Evolutionary conservation across 2,329 filamentous ascomycete genomes (phyloP).

Genomic region (Fusarium caatingaense): DNA sequence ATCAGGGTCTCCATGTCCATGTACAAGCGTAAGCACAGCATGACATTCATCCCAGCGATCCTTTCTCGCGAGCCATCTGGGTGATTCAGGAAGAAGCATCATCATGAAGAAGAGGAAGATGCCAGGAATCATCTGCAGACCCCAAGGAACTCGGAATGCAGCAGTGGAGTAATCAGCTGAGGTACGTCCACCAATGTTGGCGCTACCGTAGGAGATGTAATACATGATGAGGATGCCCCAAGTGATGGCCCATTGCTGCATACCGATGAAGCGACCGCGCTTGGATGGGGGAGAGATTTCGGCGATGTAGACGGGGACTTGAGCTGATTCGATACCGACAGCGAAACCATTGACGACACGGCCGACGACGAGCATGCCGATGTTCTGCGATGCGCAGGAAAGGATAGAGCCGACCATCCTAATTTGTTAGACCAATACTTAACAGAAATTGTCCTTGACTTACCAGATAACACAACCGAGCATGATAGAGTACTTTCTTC

Average conservation of each 20-base stretch:
- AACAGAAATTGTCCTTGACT: slow-evolving; percentile 31
- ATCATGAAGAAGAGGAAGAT: slow-evolving; percentile 69
- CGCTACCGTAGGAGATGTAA: slow-evolving; percentile 75
- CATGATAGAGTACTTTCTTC: slow-evolving; percentile 64
- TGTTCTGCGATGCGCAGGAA: slow-evolving; percentile 58
- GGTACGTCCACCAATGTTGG: slow-evolving; percentile 61
- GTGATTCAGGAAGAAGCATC: slow-evolving; percentile 63
- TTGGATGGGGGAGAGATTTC: slow-evolving; percentile 72
- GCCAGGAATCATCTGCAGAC: slow-evolving; percentile 67
- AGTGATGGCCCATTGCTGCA: slow-evolving; percentile 78
- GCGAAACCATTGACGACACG: slow-evolving; percentile 71
- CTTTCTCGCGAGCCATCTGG: slow-evolving; percentile 76
- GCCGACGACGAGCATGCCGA: slow-evolving; percentile 54
- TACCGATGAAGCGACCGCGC: slow-evolving; percentile 53
- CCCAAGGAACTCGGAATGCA: slow-evolving; percentile 72
- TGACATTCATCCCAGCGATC: slow-evolving; percentile 72
- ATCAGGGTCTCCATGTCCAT: slow-evolving; percentile 72
- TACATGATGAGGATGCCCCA: slow-evolving; percentile 76
- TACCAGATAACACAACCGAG: slow-evolving; percentile 63
- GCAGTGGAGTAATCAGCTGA: slow-evolving; percentile 62
- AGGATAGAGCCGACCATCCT: slow-evolving; percentile 63
- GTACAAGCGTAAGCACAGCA: slow-evolving; percentile 66
- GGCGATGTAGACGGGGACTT: slow-evolving; percentile 77
- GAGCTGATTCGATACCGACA: slow-evolving; percentile 73
- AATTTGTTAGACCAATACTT: not conserved